Conservation (phyloP, 148 eudicot species). For the Chenopodium quinoa region DNA sequence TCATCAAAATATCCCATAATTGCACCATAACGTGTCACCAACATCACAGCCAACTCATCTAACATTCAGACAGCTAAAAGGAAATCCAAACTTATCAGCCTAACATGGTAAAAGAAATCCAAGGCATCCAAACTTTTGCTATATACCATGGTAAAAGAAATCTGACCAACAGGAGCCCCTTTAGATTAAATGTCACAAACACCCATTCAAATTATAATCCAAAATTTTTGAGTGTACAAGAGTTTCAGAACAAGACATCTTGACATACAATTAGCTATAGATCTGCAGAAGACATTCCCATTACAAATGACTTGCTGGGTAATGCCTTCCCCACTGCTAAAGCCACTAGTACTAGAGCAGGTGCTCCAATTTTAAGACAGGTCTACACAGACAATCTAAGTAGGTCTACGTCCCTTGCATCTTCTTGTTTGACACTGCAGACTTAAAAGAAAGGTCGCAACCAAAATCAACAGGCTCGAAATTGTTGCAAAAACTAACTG, state of each 20-base stretch:
- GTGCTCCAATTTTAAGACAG: conserved; percentile 37
- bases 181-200: conserved; percentile 23
- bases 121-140: conserved; percentile 22
- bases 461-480: conserved; percentile 57
- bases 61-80: conserved; percentile 22
- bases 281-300: conserved; percentile 41
- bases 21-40: conserved; percentile 11
- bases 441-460: conserved; percentile 52
- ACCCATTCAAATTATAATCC: conserved; percentile 36
- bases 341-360: conserved; percentile 38
- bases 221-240: conserved; percentile 44
- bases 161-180: conserved; percentile 27
- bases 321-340: conserved; percentile 41
- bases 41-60: conserved; percentile 29
- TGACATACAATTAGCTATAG: conserved; percentile 34
- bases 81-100: conserved; percentile 17
- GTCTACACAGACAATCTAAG: conserved; percentile 32
- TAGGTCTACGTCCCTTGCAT: conserved; percentile 46
- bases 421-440: conserved; percentile 62
- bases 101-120: conserved; percentile 18
- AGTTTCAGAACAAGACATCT: conserved; percentile 29
- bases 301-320: conserved; percentile 40
- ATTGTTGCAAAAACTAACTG: conserved; percentile 59
- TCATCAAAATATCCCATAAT: conserved; percentile 25
- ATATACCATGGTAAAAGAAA: conserved; percentile 18